Evolutionary conservation across 176 grass and related monocot genomes (phyloP), one percentile per base, ranked within the genome.

Genomic region (Phoenix dactylifera): DNA sequence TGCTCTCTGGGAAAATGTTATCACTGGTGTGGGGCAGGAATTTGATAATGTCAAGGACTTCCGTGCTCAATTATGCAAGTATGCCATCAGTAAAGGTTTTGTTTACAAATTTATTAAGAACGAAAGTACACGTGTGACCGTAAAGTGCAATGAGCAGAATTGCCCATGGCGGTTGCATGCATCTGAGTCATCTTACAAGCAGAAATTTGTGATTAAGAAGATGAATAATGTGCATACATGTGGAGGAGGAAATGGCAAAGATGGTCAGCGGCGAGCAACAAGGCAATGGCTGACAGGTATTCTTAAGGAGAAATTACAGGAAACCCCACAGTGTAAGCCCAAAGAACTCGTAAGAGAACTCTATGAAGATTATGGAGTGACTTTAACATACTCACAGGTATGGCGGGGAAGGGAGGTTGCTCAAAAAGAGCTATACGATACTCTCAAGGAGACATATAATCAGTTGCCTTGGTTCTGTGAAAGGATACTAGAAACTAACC

Each of bases 41-140:
- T 96, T 96, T 82, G 86, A 90, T 76, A 96, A 90, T 62, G 87
- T 90, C 57, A 96, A 96, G 72, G 92, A 90, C 59, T 96, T 96
- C 60, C 92, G 92, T 71, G 80, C 84, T 76, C 87, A 90, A 58
- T 74, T 97, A 58, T 91, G 87, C 73, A 97, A 97, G 57, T 97
- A 97, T 53, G 80, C 87, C 30, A 97, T 97, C 22, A 78, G 80
- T 54, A 87, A 88, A 83, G 83, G 92, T 32, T 97, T 97, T 79
- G 84, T 84, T 1, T 97, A 91, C 70, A 70, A 80, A 6, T 97
- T 96, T 71, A 82, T 96, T 50, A 96, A 96, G 68, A 96, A 96
- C 77, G 92, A 96, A 76, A 85, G 80, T 35, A 90, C 80, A 18
- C 72, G 92, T 3, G 92, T 89, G 20, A 97, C 92, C 17, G 92